Conservation (phyloP, 2,329 filamentous ascomycete species). For the Sclerotinia sclerotiorum region DNA sequence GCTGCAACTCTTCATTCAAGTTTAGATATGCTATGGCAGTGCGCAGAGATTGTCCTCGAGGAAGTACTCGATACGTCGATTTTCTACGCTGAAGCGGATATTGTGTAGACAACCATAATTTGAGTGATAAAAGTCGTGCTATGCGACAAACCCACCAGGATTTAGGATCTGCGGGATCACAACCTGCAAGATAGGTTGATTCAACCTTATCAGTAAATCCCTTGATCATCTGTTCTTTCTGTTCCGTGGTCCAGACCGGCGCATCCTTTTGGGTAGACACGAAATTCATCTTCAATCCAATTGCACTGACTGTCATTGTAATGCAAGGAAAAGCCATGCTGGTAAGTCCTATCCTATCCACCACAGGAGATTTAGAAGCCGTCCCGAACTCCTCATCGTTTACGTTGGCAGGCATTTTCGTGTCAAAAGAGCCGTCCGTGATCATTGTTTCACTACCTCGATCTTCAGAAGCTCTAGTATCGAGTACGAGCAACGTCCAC, state of each 20-base stretch:
- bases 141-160: background rate
- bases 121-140: slow-evolving; percentile 30
- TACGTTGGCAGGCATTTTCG: slow-evolving; percentile 50
- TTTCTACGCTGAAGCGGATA: slow-evolving; percentile 41
- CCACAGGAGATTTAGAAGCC: background rate
- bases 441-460: slow-evolving; percentile 50
- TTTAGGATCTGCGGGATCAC: background rate
- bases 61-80: slow-evolving; percentile 1
- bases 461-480: slow-evolving; percentile 50
- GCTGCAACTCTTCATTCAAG: slow-evolving; percentile 6
- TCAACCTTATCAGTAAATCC: slow-evolving; percentile 13
- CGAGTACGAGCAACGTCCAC: slow-evolving; percentile 51
- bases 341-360: slow-evolving; percentile 22
- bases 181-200: slow-evolving; percentile 11
- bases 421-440: slow-evolving; percentile 47
- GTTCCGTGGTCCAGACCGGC: background rate
- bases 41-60: slow-evolving; percentile 39
- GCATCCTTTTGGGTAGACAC: slow-evolving; percentile 11
- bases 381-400: slow-evolving; percentile 50
- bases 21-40: slow-evolving; percentile 47
- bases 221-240: slow-evolving; percentile 25
- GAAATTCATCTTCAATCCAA: slow-evolving; percentile 23
- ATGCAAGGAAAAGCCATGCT: slow-evolving; percentile 28
- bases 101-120: slow-evolving; percentile 49
- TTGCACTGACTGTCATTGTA: slow-evolving; percentile 15